Conservation (phyloP, 352 stramenopile genomes). For the Phytophthora pini region DNA sequence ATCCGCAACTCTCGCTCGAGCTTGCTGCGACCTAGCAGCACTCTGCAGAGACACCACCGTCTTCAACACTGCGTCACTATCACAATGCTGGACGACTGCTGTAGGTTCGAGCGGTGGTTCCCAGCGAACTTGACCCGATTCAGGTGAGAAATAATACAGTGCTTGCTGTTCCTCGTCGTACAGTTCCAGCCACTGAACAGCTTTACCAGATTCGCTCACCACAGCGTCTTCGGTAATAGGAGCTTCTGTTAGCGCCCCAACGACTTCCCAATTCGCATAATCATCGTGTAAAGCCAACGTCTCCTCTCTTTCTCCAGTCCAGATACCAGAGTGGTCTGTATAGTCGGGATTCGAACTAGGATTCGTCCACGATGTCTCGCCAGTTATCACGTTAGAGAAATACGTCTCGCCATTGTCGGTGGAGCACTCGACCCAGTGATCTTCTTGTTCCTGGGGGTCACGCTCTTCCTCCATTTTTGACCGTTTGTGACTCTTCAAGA, state of each 20-base stretch:
- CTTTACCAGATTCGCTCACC: constrained; percentile 1
- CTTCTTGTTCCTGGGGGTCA: too few species aligned
- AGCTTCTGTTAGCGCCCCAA: constrained; percentile 33
- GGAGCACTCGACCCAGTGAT: constrained; percentile 45
- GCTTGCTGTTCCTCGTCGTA: constrained; percentile 51
- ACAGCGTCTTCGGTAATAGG: background rate
- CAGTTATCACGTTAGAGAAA: constrained; percentile 48
- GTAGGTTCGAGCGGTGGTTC: constrained; percentile 27
- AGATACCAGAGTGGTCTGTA: background rate
- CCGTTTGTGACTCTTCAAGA: too few species aligned
- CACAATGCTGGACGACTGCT: constrained; percentile 39
- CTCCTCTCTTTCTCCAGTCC: background rate
- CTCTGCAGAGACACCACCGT: constrained; percentile 57
- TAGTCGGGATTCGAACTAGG: constrained; percentile 25
- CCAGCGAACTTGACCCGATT: constrained; percentile 57
- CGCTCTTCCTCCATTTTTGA: too few species aligned
- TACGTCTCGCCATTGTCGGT: constrained; percentile 54
- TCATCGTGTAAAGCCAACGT: background rate
- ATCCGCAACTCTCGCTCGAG: constrained; percentile 43
- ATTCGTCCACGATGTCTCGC: constrained; percentile 54
- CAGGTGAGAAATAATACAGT: constrained; percentile 57
- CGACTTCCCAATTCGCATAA: constrained; percentile 27
- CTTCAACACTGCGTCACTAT: constrained; percentile 49
- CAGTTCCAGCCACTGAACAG: constrained; percentile 58
- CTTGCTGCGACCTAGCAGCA: constrained; percentile 56